Conservation (phyloP, 768 basidiomycete species). For the Brasilioporus rufonigricans region DNA sequence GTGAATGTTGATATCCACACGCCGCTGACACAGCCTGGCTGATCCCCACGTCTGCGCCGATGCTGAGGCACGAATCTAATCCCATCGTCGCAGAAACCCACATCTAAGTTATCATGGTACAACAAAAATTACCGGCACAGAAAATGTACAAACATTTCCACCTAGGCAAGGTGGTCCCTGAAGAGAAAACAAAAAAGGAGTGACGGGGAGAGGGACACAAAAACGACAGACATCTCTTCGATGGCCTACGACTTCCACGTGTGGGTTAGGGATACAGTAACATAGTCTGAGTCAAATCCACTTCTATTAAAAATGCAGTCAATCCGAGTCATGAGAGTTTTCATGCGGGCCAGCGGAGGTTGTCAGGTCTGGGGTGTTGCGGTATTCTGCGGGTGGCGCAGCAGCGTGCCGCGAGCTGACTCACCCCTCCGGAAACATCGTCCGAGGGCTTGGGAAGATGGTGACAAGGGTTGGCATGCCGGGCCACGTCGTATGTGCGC, state of each 20-base stretch:
- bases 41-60: neutral
- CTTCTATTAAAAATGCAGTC: slow-evolving; percentile 20
- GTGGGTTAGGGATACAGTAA: slow-evolving; percentile 12
- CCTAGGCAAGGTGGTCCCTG: slow-evolving; percentile 9
- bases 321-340: slow-evolving; percentile 9
- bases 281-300: slow-evolving; percentile 23
- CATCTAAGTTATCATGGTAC: slow-evolving; percentile 11
- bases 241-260: slow-evolving; percentile 1
- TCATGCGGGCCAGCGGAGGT: slow-evolving; percentile 4
- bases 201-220: neutral
- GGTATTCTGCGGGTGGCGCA: slow-evolving; percentile 5
- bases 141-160: slow-evolving; percentile 10
- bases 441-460: neutral
- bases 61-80: neutral
- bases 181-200: slow-evolving; percentile 7
- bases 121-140: slow-evolving; percentile 5
- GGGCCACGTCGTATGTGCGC: slow-evolving; percentile 5
- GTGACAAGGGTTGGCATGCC: slow-evolving; percentile 9
- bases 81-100: neutral
- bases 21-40: neutral
- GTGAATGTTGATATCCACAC: neutral
- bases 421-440: slow-evolving; percentile 20
- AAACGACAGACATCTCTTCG: slow-evolving; percentile 14
- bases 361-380: slow-evolving; percentile 3
- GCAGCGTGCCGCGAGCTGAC: slow-evolving; percentile 17